Percentiles rank a stretch among this genome's conserved stretches.
Evolutionary conservation across 1,284 basidiomycete genomes (phyloP).

Genomic region (Inonotus hispidus): DNA sequence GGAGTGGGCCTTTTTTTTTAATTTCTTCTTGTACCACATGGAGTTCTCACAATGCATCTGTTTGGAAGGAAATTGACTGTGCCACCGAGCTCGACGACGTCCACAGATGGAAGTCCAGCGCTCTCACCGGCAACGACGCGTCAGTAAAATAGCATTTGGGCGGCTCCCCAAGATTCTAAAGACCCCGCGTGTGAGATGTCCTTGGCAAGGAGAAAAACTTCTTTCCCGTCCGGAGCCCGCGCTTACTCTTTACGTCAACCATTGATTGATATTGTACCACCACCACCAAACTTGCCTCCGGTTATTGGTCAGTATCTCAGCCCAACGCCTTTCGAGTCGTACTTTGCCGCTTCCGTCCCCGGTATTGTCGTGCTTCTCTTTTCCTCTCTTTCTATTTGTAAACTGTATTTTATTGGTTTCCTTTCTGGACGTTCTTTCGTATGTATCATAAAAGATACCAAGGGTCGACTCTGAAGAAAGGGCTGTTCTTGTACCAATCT

Average conservation of each 20-base stretch:
- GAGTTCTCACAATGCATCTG: background rate
- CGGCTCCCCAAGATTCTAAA: background rate
- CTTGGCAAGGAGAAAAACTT: background rate
- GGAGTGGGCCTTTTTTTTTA: slow-evolving; percentile 32
- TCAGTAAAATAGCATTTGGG: background rate
- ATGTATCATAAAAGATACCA: background rate
- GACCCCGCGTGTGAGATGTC: background rate
- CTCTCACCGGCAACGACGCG: background rate
- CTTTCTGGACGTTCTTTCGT: background rate
- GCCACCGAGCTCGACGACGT: background rate
- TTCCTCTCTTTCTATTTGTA: no score
- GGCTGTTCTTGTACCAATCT: background rate
- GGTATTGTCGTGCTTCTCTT: no score
- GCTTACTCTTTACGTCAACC: background rate
- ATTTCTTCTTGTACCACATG: no score
- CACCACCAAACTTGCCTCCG: background rate
- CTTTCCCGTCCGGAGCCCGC: background rate
- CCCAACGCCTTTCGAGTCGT: no score
- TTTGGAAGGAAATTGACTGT: background rate
- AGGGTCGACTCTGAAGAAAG: background rate
- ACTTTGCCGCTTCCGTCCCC: background rate
- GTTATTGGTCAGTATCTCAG: background rate
- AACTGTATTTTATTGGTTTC: background rate
- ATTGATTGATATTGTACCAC: background rate
- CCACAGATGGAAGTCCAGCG: background rate